Conservation (phyloP, 2,329 filamentous ascomycete species). For the Colletotrichum orchidophilum region DNA sequence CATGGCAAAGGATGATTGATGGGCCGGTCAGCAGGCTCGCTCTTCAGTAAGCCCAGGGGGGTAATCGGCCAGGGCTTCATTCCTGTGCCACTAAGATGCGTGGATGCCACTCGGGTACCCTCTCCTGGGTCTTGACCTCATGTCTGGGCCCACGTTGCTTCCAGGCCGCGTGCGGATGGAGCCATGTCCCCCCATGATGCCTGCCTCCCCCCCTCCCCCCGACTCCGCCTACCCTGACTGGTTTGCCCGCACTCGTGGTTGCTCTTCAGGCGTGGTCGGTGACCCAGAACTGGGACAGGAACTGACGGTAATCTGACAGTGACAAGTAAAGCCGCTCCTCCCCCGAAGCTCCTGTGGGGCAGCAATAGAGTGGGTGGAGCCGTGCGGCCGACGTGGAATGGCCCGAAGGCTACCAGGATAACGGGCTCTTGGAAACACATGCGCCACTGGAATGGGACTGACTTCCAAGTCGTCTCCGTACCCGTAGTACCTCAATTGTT, state of each 20-base stretch:
- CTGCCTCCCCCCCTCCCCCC: constrained; percentile 1
- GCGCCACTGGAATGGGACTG: neutral
- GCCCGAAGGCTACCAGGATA: neutral
- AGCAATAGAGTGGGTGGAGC: constrained; percentile 16
- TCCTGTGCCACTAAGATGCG: neutral
- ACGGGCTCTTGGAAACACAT: neutral
- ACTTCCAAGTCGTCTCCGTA: no score
- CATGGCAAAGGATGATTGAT: constrained; percentile 18
- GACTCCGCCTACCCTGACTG: neutral
- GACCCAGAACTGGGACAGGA: constrained; percentile 20
- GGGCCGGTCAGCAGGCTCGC: constrained; percentile 13
- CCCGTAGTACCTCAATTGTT: no score
- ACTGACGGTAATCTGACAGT: constrained; percentile 31
- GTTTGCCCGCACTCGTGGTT: constrained; percentile 1
- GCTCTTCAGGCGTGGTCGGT: constrained; percentile 1
- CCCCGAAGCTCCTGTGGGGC: constrained; percentile 24
- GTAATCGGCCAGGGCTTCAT: constrained; percentile 1
- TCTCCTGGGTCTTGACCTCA: constrained; percentile 26
- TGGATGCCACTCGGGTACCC: constrained; percentile 27
- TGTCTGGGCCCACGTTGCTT: constrained; percentile 28
- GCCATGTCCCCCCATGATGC: constrained; percentile 17
- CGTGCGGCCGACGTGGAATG: constrained; percentile 19
- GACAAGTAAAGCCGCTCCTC: constrained; percentile 24
- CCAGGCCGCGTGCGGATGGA: constrained; percentile 31
- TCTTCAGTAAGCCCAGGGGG: constrained; percentile 9